A percentile compares a stretch with the other conserved stretches of the same genome.
Evolutionary conservation across 768 basidiomycete species (phyloP).

Genomic region (Serendipita vermifera): DNA sequence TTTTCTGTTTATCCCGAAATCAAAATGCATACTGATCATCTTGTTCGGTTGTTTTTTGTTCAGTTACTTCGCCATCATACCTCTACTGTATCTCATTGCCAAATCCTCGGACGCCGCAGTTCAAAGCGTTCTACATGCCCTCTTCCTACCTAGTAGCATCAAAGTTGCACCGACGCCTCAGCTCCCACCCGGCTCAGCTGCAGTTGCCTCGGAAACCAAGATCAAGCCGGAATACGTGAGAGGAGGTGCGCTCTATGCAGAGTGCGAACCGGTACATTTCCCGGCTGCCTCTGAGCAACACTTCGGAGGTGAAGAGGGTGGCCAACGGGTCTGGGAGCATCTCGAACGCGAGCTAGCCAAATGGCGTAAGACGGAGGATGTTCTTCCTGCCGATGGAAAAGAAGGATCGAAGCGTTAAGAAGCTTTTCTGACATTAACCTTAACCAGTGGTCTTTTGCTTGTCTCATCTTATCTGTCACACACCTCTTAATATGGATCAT

Average conservation of each 20-base stretch:
- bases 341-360: conserved; percentile 52
- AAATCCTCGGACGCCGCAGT: conserved; percentile 52
- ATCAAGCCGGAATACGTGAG: conserved; percentile 49
- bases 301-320: conserved; percentile 45
- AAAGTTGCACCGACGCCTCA: not conserved
- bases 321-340: conserved; percentile 48
- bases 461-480: too few species aligned
- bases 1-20: not conserved
- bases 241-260: conserved; percentile 63
- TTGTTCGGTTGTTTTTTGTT: not conserved
- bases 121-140: conserved; percentile 68
- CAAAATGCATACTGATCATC: conserved; percentile 3
- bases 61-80: conserved; percentile 57
- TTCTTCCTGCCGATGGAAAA: too few species aligned
- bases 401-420: too few species aligned
- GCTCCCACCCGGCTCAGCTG: not conserved
- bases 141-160: conserved; percentile 46
- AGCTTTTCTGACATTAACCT: too few species aligned
- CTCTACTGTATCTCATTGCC: conserved; percentile 51
- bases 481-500: too few species aligned
- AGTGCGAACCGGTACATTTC: conserved; percentile 33
- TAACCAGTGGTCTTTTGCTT: too few species aligned
- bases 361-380: conserved; percentile 29
- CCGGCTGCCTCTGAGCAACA: conserved; percentile 45
- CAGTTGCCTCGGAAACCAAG: conserved; percentile 14